Evolutionary conservation across 1,284 basidiomycete genomes (phyloP).

Genomic region (Agroathelia rolfsii): DNA sequence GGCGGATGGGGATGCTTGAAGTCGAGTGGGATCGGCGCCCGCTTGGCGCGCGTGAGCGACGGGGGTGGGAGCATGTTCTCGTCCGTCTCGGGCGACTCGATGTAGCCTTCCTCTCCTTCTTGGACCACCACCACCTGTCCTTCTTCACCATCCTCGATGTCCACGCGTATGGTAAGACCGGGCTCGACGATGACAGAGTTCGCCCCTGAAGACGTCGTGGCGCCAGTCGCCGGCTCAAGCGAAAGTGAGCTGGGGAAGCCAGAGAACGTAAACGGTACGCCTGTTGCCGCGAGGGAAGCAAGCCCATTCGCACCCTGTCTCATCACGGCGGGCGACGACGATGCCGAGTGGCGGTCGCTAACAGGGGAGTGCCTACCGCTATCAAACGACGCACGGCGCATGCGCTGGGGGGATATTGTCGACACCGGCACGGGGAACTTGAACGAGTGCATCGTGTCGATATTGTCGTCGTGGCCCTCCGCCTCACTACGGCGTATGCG

Average conservation of each 20-base stretch:
- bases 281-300: constrained; percentile 29
- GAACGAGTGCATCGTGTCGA: constrained; percentile 57
- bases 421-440: too few relatives aligned
- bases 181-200: too few relatives aligned
- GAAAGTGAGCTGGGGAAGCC: constrained; percentile 30
- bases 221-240: constrained; percentile 15
- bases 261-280: constrained; percentile 57
- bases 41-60: constrained; percentile 38
- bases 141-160: not conserved
- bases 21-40: constrained; percentile 70
- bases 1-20: constrained; percentile 67
- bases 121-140: too few relatives aligned
- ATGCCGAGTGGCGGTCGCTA: constrained; percentile 35
- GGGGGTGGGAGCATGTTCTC: constrained; percentile 25
- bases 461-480: constrained; percentile 35
- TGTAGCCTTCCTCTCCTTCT: too few relatives aligned
- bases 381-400: too few relatives aligned
- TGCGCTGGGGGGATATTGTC: too few relatives aligned
- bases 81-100: constrained; percentile 19
- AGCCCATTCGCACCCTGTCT: constrained; percentile 17
- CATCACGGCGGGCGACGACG: constrained; percentile 28
- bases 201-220: constrained; percentile 17
- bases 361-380: too few relatives aligned
- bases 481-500: too few relatives aligned
- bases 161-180: too few relatives aligned